These are phyloP conservation scores for Abortiporus biennis DNA, from an alignment of 1,284 basidiomycete species.

Conservation along the genomic window DNA sequence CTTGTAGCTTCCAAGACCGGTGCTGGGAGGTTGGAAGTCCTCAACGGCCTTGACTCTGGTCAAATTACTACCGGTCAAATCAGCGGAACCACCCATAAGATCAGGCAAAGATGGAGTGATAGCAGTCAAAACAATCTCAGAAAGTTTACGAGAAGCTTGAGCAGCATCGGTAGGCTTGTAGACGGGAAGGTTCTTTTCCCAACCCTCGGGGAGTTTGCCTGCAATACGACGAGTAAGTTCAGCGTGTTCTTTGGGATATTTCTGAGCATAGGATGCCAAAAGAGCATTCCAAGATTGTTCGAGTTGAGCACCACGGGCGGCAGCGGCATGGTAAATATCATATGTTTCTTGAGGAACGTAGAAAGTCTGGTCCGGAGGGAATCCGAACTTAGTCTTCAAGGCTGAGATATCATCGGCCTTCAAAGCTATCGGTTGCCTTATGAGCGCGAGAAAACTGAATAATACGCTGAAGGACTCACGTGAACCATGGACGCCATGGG, in stretches of 20 bases:
- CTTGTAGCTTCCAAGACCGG: conserved; percentile 77
- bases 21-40: conserved; percentile 92
- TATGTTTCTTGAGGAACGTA: conserved; percentile 75
- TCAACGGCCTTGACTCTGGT: conserved; percentile 78
- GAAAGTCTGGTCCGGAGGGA: conserved; percentile 79
- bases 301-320: conserved; percentile 66
- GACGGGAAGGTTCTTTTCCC: conserved; percentile 83
- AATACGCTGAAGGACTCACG: conserved; percentile 65
- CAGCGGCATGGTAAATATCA: conserved; percentile 62
- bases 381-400: conserved; percentile 83
- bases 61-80: conserved; percentile 90
- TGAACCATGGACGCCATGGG: conserved; percentile 89
- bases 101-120: conserved; percentile 78
- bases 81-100: conserved; percentile 85
- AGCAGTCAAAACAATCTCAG: conserved; percentile 83
- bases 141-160: conserved; percentile 89
- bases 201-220: conserved; percentile 78
- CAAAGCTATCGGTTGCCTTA: conserved; percentile 50
- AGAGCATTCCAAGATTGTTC: conserved; percentile 76
- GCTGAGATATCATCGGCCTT: conserved; percentile 88
- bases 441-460: conserved; percentile 2
- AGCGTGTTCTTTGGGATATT: conserved; percentile 80
- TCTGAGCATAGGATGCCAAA: conserved; percentile 67
- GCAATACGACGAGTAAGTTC: conserved; percentile 84
- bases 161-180: conserved; percentile 81